Evolutionary conservation across 495 filamentous ascomycete species (phyloP), one percentile per base, ranked within the genome.

Genomic region (Hypomontagnella submonticulosa): DNA sequence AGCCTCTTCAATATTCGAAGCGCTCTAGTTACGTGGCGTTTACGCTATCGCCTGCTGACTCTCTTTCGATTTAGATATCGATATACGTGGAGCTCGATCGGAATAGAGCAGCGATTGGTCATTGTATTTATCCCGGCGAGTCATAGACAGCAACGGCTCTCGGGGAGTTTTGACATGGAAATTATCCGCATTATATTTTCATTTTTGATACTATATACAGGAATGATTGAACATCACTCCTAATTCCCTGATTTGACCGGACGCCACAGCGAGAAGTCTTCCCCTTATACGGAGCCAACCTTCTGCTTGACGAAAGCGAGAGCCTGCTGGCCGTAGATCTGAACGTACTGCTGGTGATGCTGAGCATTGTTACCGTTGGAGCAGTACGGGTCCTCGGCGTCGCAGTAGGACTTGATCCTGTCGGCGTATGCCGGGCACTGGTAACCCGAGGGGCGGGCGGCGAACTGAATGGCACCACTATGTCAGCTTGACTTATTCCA

Each of bases 401-500:
- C 86, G 72, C 86, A 89, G 79, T 88, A 89, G 9, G 79, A 84
- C 73, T 87, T 71, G 53, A 89, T 82, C 71, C 81, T 85, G 63
- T 59, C 67, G 13, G 79, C 80, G 30, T 66, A 71, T 10, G 71
- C 74, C 6, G 83, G 79, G 76, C 87, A 88, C 37, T 50, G 64
- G 69, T 83, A 87, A 32, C 84, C 86, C n/a, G 75, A 70, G 0
- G 84, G 80, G 16, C 86, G 83, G 61, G 81, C 72, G 52, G 77
- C 84, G 58, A 89, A 88, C 85, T 81, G 34, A 13, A 16, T 5
- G 27, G 1, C 2, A 6, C 23, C 23, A 27, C 4, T 3, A 52
- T 11, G 34, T 40, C 49, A 52, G 34, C 23, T 6, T n/a, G n/a
- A n/a, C n/a, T n/a, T n/a, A n/a, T n/a, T n/a, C n/a, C n/a, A n/a